Evolutionary conservation across 192 early-diverging fungal genomes (phyloP), one percentile per base, ranked within the genome.

Genomic region (Gigaspora rosea): DNA sequence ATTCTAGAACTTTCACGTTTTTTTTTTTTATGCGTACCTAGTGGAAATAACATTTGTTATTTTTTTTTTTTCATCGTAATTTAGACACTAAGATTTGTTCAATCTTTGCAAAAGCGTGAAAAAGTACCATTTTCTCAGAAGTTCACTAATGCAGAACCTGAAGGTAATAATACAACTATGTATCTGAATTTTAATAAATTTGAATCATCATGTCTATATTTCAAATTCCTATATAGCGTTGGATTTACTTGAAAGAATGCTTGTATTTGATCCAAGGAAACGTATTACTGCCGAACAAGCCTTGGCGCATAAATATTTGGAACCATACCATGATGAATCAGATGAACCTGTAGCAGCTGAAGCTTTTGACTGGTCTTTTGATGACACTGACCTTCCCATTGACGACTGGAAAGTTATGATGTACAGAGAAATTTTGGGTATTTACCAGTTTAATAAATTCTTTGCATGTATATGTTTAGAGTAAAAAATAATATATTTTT

Each of bases 321-420:
- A 92, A 72, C 92, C 91, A 12, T 96, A 95, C 80, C 94, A 97
- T 80, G 96, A 98, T 83, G 91, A 93, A 61, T 85, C 90, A 32
- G 94, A 95, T 79, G 96, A 98, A 81, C 95, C 95, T 11, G 85
- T 84, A 18, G 93, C 93, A 36, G 89, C 87, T 20, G 89, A 86
- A 65, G 84, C 83, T 74, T 98, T 98, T 82, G 95, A 98, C 83
- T 98, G 96, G 96, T 94, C 94, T 13, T 96, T 96, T 83, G 95
- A 93, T 70, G 95, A 96, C 67, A 93, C 93, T 0, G 95, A 98
- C 72, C 84, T 96, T 79, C 90, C 93, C 7, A 88, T 93, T 15
- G 94, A 94, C 70, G 89, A 91, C 76, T 96, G 95, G 95, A 94
- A 93, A 82, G 88, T 93, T 11, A 94, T 92, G 92, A 93, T 94